These are phyloP conservation scores for Pavlovales sp. DNA, from an alignment of 208 protist genomes.

Conservation along the genomic window DNA sequence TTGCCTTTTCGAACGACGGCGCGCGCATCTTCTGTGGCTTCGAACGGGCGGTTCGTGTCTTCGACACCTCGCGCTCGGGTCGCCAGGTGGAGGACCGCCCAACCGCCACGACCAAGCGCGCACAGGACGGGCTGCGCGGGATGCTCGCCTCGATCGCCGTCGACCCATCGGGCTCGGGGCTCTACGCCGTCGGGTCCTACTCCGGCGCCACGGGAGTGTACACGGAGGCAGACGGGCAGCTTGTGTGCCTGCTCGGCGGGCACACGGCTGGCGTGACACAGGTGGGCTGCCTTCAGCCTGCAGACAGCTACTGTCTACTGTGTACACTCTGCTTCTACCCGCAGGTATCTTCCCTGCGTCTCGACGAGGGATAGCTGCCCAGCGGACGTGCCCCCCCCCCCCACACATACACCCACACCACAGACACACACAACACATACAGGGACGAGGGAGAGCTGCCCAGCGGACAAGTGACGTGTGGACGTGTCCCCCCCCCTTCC, in stretches of 20 bases:
- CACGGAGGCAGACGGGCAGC: neutral
- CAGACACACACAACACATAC: no score
- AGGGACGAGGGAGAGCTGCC: no score
- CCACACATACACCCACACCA: neutral
- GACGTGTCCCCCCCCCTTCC: no score
- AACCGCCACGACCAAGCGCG: neutral
- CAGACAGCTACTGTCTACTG: neutral
- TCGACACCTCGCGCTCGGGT: conserved; percentile 34
- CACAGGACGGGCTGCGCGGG: conserved; percentile 34
- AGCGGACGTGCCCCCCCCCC: neutral
- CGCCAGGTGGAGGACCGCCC: neutral
- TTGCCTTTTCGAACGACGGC: conserved; percentile 37
- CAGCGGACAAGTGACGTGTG: no score
- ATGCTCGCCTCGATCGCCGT: conserved; percentile 46
- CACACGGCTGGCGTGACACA: conserved; percentile 44
- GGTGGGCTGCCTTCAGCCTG: neutral
- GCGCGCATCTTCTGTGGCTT: neutral
- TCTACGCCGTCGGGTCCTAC: conserved; percentile 48
- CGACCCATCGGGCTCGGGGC: conserved; percentile 15
- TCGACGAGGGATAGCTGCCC: neutral
- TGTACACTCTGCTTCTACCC: conserved; percentile 7
- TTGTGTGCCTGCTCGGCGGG: conserved; percentile 20
- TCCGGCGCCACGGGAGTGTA: conserved; percentile 34
- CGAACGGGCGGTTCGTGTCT: conserved; percentile 31
- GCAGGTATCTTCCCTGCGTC: neutral